Evolutionary conservation across 495 filamentous ascomycete species (phyloP), one percentile per base, ranked within the genome.

Genomic region (Arthonia radiata): DNA sequence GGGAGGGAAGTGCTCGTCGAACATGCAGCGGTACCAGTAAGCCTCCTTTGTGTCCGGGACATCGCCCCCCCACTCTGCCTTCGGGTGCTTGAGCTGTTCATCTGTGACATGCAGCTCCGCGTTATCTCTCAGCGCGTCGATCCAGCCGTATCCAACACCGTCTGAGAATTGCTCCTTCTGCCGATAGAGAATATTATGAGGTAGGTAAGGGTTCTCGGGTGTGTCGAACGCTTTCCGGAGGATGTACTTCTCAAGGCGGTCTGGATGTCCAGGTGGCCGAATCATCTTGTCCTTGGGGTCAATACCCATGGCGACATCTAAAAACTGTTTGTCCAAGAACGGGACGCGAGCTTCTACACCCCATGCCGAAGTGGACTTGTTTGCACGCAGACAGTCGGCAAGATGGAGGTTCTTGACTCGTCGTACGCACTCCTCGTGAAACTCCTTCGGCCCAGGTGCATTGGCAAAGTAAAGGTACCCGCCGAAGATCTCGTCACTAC

Each of bases 161-260:
- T 97, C 86, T 29, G 70, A 79, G 56, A 97, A 97, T 57, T 94
- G 89, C 56, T 97, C 86, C 64, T 97, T 97, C 57, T 97, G 86
- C 41, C 86, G 64, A 76, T 78, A 97, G 21, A 97, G 71, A 37
- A 97, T 94, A 42, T 86, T 67, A 10, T 86, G 71, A 17, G 86
- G 86, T 12, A 97, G 64, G 56, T 94, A 97, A 9, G 86, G 64
- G 39, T 69, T 49, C 35, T 82, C 75, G 23, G 61, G 64, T 17
- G 81, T 89, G 52, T 97, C 86, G 42, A 97, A 97, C 7, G 86
- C 86, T 51, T 93, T 91, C 36, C 86, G 72, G 33, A 97, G 59
- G 35, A 94, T 81, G 57, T 90, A 89, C 52, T 97, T 97, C 58
- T 97, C 86, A 33, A 97, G 82, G 30, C 62, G 65, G 18, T 77